Evolutionary conservation across 176 grass and related monocot genomes (phyloP).

Genomic region (Bonia amplexicaulis): DNA sequence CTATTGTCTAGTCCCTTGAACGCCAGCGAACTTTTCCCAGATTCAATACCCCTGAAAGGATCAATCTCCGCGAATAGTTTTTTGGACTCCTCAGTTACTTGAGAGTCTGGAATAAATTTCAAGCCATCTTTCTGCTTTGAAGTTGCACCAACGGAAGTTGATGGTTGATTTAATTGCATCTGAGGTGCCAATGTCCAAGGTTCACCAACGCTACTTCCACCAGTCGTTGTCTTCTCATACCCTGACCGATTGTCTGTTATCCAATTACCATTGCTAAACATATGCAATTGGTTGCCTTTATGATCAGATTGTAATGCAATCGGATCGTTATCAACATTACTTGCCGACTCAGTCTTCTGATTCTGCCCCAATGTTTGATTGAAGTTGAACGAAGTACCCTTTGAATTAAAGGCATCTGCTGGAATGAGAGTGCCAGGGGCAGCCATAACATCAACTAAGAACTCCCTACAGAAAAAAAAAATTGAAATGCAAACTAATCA

Average conservation of each 20-base stretch:
- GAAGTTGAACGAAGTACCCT: conserved; percentile 49
- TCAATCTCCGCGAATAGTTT: conserved; percentile 63
- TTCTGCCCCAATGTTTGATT: conserved; percentile 32
- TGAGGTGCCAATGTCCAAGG: conserved; percentile 34
- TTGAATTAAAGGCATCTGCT: conserved; percentile 70
- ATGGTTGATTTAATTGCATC: conserved; percentile 41
- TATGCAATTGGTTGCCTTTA: conserved; percentile 24
- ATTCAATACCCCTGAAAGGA: conserved; percentile 43
- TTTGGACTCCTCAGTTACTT: conserved; percentile 53
- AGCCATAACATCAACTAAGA: conserved; percentile 95
- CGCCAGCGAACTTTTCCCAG: conserved; percentile 21
- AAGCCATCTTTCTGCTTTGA: conserved; percentile 59
- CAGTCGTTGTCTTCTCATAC: conserved; percentile 23
- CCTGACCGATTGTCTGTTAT: conserved; percentile 37
- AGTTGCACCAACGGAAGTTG: conserved; percentile 33
- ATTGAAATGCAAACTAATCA: background rate
- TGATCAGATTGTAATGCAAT: conserved; percentile 23
- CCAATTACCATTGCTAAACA: conserved; percentile 22
- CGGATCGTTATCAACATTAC: conserved; percentile 28
- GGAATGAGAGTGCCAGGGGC: conserved; percentile 86
- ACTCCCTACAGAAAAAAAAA: conserved; percentile 51
- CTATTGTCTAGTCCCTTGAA: conserved; percentile 37
- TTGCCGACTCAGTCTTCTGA: conserved; percentile 13
- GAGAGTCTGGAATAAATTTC: conserved; percentile 28
- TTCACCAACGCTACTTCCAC: conserved; percentile 38